Evolutionary conservation across 306 rosid species (phyloP).

Genomic region (Quercus robur): DNA sequence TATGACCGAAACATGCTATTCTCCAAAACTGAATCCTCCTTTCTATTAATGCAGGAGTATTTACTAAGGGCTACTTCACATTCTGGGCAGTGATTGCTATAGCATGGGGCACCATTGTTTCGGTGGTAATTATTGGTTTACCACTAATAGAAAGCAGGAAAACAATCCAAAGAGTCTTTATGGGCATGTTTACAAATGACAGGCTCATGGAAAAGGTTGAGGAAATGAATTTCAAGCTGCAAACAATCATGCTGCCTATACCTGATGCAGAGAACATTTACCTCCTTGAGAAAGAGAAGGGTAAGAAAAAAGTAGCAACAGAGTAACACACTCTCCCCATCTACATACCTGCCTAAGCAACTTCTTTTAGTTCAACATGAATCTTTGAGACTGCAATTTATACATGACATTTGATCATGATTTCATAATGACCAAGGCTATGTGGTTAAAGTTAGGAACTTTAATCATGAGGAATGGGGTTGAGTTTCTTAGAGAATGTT

Average conservation of each 20-base stretch:
- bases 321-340: slow-evolving; percentile 11
- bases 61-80: slow-evolving; percentile 65
- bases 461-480: too few relatives aligned
- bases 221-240: slow-evolving; percentile 66
- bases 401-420: too few relatives aligned
- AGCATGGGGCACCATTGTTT: slow-evolving; percentile 89
- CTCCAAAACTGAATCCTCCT: neutral
- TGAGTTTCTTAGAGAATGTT: too few relatives aligned
- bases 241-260: slow-evolving; percentile 52
- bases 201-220: slow-evolving; percentile 69
- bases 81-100: slow-evolving; percentile 86
- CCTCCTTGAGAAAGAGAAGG: slow-evolving; percentile 64
- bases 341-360: too few relatives aligned
- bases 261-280: slow-evolving; percentile 82
- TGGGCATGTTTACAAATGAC: slow-evolving; percentile 82
- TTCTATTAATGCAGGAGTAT: slow-evolving; percentile 52
- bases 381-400: too few relatives aligned
- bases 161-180: slow-evolving; percentile 46
- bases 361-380: too few relatives aligned
- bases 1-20: neutral
- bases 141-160: slow-evolving; percentile 78
- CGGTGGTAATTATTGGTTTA: slow-evolving; percentile 64
- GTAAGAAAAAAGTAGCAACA: slow-evolving; percentile 38
- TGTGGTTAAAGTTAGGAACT: too few relatives aligned
- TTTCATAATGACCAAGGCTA: too few relatives aligned